Base-by-base conservation (phyloP, 2,329 filamentous ascomycete genomes). In the Diaporthe sp. region DNA sequence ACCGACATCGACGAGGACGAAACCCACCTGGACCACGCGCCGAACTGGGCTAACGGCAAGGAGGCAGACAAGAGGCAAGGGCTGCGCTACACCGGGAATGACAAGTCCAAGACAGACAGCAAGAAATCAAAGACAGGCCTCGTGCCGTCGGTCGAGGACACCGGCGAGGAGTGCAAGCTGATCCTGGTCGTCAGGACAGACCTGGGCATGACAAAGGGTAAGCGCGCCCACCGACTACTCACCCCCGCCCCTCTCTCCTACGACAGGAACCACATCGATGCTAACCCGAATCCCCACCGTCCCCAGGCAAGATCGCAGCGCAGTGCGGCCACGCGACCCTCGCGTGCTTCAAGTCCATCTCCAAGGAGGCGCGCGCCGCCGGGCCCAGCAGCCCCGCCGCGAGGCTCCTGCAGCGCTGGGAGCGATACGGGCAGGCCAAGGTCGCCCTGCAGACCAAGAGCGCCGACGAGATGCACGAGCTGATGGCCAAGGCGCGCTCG, bases 121-220 rank as follows among this genome's bases (percentile, higher is more conserved):
- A 58, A 84, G 79, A 80, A 88, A 80, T 86, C 83, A 77, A 85
- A 82, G 77, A 86, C 86, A 81, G 86, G 78, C 31, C 78, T 31
- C 68, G 82, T 79, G 53, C 75, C 78, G 25, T 77, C 78, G 28
- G 77, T 76, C 31, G 79, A 79, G 57, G 87, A 84, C 53, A 76
- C 79, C 61, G 88, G 87, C 34, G 96, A 98, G 84, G 96, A 98
- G 84, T 98, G 96, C 87, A 98, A 98, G 86, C 88, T 98, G 75
- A 95, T 98, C 19, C 87, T 99, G 46, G 95, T 98, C 5, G 96
- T 98, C 73, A 88, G 97, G 82, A 98, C 95, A 25, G 97, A 99
- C 86, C 85, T 99, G 80, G 96, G 96, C 80, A 99, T 99, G 97
- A 97, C 94, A 13, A 98, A 98, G 87, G 96, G 96, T 97, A 87